Base-by-base conservation (phyloP, 2,329 filamentous ascomycete species). In the Penicillium verrucosum region DNA sequence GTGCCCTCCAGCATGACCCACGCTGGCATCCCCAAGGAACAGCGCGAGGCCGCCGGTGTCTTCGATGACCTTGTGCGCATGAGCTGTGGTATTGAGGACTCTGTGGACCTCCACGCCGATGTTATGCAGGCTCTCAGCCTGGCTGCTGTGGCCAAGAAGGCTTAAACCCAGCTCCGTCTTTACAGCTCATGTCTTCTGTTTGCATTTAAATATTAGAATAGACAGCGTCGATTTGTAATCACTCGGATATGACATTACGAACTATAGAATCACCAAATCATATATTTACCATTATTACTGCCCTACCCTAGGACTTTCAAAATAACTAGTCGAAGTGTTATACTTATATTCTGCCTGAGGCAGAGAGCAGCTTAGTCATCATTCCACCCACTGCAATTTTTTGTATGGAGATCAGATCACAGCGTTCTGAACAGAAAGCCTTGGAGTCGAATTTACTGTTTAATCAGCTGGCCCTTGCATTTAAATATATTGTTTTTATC, bases 1-100 rank as follows among this genome's bases (percentile, higher is more conserved):
- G 85, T 99, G 3, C 94, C 94, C 23, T 90, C 89, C 68, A 90
- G 87, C 77, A 99, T 99, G 94, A 99, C 94, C 18, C 94, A 99
- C 75, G 90, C 92, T 25, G 94, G 93, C 57, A 99, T 99, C 64
- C 94, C 94, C 48, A 85, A 84, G 73, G 92, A 92, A 59, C 86
- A 96, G 80, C 83, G 94, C 56, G 94, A 99, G 81, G 89, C 88
- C 3, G 92, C 94, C 0, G 94, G 94, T 59, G 92, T 99, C 32
- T 97, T 87, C 70, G 94, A 99, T 71, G 94, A 99, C 74, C 83
- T 99, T 8, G 90, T 99, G 30, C 85, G 94, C 63, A 81, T 99
- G 59, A 96, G 91, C 81, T 97, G 92, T 73, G 94, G 94, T 68
- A 86, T 99, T 54, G 94, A 99, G 78, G 94, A 99, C 70, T 85